Percentiles rank a stretch among this genome's conserved stretches.
Conservation (phyloP, 1,284 basidiomycete species). For the Sanguinoderma infundibulare region DNA sequence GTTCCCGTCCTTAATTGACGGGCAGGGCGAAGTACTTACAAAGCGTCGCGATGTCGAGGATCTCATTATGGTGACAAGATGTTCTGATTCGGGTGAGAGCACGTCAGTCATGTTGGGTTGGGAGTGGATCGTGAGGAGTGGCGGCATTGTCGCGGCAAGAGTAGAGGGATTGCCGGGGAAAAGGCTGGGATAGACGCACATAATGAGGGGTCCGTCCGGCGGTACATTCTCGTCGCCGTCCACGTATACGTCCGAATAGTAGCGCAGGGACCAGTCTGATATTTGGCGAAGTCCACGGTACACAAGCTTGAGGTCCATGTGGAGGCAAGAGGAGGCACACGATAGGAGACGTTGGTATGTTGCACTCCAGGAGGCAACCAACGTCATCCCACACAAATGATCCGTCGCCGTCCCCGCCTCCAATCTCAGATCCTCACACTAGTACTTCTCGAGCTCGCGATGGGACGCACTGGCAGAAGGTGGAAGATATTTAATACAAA, state of each 20-base stretch:
- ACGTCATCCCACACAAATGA: background rate
- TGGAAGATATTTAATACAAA: constrained; percentile 19
- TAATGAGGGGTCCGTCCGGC: constrained; percentile 80
- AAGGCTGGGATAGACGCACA: constrained; percentile 80
- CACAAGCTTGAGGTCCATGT: constrained; percentile 54
- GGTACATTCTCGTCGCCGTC: constrained; percentile 82
- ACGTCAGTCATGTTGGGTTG: background rate
- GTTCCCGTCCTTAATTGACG: background rate
- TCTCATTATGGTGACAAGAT: constrained; percentile 91
- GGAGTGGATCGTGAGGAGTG: background rate
- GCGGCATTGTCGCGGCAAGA: background rate
- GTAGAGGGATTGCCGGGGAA: constrained; percentile 48
- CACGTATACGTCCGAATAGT: constrained; percentile 74
- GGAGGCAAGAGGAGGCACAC: background rate
- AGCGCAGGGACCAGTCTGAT: constrained; percentile 68
- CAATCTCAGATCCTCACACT: background rate
- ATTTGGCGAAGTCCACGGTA: constrained; percentile 68
- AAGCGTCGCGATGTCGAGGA: constrained; percentile 81
- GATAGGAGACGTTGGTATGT: background rate
- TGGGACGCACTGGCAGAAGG: background rate
- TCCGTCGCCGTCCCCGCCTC: background rate
- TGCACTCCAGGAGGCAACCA: background rate
- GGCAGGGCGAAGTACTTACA: constrained; percentile 57
- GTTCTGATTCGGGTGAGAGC: constrained; percentile 48
- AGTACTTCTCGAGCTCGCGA: background rate